Base-by-base conservation (phyloP, 441 rosid genomes). In the Arabidopsis hybrid region DNA sequence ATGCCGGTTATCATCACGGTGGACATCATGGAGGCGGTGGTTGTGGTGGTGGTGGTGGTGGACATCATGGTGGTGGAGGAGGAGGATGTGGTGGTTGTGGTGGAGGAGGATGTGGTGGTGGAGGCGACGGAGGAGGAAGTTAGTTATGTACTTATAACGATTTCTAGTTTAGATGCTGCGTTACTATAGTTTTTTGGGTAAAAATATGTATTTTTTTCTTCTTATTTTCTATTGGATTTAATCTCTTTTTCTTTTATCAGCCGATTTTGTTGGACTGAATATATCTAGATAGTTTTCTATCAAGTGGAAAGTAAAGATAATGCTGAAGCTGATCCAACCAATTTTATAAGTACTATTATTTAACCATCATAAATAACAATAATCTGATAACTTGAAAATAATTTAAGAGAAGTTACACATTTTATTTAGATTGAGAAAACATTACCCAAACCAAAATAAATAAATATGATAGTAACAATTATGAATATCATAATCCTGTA, bases 11-110 rank as follows among this genome's bases (percentile, higher is more conserved):
- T 4, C 11, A 39, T 26, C 29, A 26, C 0, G 34, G 62, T 6
- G 29, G 7, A 8, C 36, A 29, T 49, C 63, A 67, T 8, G 14
- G 35, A 2, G 45, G 62, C 3, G 26, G 40, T 57, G 60, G 60
- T 21, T 4, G 49, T 43, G 49, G 56, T 14, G 42, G 49, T 43
- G 49, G 56, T 14, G 42, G 40, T 45, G 55, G 45, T 12, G 13
- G 43, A 31, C 32, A 31, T 31, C 32, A 31, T 34, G 29, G 62
- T 1, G 46, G 31, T n/a, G 60, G 14, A 6, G 56, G 76, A 7
- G 62, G 59, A 55, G 45, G 45, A 40, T 40, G n/a, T 14, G 55
- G 76, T 10, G 62, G 58, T 7, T 29, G 43, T 32, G 29, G 62
- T 0, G 46, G 14, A 7, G 60, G 60, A 55, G 46, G 46, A 42